Evolutionary conservation across 169 alveolate species (phyloP), one percentile per base, ranked within the genome.

Genomic region (Toxoplasma gondii): DNA sequence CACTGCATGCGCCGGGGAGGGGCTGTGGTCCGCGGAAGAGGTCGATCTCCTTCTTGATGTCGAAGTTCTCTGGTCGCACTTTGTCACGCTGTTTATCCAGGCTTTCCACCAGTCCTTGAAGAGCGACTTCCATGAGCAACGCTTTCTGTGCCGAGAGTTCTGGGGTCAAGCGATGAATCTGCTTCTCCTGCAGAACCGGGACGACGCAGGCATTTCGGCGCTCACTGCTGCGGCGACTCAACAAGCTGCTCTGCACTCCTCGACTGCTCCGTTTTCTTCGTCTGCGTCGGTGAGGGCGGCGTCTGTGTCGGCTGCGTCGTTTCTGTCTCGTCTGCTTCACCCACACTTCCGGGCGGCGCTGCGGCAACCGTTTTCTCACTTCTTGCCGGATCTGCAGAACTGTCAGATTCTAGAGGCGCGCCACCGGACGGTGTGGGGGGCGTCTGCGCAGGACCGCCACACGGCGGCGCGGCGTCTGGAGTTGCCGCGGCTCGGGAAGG

Each of bases 141-240:
- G 91, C 38, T 92, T 81, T n/a, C n/a, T 82, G 24, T 81, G 94
- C 34, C 49, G 92, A 39, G 88, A 81, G 87, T 78, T 92, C 44
- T 92, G 94, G 94, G 87, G 92, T 27, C 92, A 92, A 69, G 91
- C 92, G 88, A 86, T 92, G 86, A 67, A 58, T 70, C 91, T 80
- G 86, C 92, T 82, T 58, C 94, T 91, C 83, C 88, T 54, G 82
- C 49, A 78, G n/a, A 19, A 78, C 86, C 86, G 44, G 49, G 22
- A 7, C n/a, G 86, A 38, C 29, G 86, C 86, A n/a, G 86, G 86
- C 49, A 16, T 16, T 27, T 38, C 86, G 5, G 86, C 86, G 5
- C 45, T 78, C 49, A 19, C 74, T 64, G 86, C 86, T 1, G 86
- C 86, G 44, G 86, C 86, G 44, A 38, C 45, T 10, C 39, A 19